phyloP scores from a whole-genome alignment of 1,284 basidiomycete genomes.

The Ceratobasidium papillatum region DNA sequence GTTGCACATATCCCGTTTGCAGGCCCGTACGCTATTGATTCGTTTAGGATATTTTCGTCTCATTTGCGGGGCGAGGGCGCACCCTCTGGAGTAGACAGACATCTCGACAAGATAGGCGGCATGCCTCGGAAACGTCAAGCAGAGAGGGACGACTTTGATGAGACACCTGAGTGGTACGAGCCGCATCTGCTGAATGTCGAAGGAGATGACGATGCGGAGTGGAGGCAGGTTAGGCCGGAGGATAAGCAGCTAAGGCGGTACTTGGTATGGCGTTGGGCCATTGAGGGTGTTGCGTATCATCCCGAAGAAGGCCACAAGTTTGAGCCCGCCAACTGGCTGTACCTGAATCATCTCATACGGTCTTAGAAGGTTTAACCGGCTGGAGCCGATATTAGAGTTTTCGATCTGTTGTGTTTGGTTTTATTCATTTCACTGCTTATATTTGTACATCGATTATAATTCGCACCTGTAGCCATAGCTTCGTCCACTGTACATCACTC shows the following conservation, averaged over 20 bases:
- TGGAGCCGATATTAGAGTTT: too few species aligned
- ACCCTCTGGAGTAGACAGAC: constrained; percentile 22
- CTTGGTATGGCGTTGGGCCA: constrained; percentile 52
- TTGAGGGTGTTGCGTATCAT: constrained; percentile 39
- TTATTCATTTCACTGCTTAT: too few species aligned
- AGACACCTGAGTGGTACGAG: constrained; percentile 31
- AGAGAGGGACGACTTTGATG: constrained; percentile 31
- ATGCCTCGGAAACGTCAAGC: background rate
- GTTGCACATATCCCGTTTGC: too few species aligned
- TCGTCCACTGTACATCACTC: too few species aligned
- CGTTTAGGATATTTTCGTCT: constrained; percentile 67
- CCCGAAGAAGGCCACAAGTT: constrained; percentile 23
- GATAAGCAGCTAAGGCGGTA: constrained; percentile 71
- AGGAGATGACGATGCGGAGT: constrained; percentile 53
- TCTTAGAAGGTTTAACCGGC: background rate
- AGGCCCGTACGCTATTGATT: constrained; percentile 71
- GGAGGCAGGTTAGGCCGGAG: constrained; percentile 64
- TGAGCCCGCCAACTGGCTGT: constrained; percentile 9
- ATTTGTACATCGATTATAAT: too few species aligned
- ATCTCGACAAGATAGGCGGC: constrained; percentile 8
- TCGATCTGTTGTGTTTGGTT: too few species aligned
- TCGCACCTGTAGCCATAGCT: too few species aligned
- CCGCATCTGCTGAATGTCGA: constrained; percentile 47
- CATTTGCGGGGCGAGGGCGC: constrained; percentile 40
- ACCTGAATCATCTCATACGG: constrained; percentile 12